Conservation (phyloP, 306 rosid species). For the Cicer judaicum region DNA sequence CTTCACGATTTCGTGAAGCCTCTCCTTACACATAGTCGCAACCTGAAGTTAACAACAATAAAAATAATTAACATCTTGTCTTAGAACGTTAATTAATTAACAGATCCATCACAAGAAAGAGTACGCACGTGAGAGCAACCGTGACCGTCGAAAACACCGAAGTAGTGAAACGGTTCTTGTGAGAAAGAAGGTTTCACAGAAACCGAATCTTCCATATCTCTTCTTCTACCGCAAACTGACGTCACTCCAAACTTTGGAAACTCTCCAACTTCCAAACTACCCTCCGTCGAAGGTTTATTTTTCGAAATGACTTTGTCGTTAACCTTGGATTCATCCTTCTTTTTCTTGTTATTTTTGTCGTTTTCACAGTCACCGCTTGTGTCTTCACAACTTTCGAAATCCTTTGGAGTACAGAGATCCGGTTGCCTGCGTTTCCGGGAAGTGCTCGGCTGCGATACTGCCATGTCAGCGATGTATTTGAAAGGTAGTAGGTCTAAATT, state of each 20-base stretch:
- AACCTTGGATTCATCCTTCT: neutral
- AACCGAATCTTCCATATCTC: slow-evolving; percentile 94
- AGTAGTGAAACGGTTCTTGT: slow-evolving; percentile 50
- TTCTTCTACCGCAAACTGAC: slow-evolving; percentile 86
- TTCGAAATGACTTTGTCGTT: neutral
- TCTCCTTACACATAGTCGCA: slow-evolving; percentile 51
- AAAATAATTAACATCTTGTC: neutral
- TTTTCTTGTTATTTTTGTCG: neutral
- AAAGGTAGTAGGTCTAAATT: slow-evolving; percentile 52
- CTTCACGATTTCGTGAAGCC: slow-evolving; percentile 47
- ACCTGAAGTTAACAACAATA: slow-evolving; percentile 15
- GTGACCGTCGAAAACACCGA: slow-evolving; percentile 97
- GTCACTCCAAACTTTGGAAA: slow-evolving; percentile 64
- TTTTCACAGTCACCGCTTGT: neutral
- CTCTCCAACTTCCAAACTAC: neutral
- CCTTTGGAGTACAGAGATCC: slow-evolving; percentile 33
- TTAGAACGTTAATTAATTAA: neutral
- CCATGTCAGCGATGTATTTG: slow-evolving; percentile 55
- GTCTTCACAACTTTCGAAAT: slow-evolving; percentile 5
- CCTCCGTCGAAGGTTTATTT: neutral
- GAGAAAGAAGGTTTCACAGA: slow-evolving; percentile 56
- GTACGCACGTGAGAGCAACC: slow-evolving; percentile 80
- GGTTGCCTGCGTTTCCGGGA: slow-evolving; percentile 60
- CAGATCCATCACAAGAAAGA: neutral
- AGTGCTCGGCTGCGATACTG: slow-evolving; percentile 29